Conservation (phyloP, 345 rosid species). For the Atalantia buxifolia region DNA sequence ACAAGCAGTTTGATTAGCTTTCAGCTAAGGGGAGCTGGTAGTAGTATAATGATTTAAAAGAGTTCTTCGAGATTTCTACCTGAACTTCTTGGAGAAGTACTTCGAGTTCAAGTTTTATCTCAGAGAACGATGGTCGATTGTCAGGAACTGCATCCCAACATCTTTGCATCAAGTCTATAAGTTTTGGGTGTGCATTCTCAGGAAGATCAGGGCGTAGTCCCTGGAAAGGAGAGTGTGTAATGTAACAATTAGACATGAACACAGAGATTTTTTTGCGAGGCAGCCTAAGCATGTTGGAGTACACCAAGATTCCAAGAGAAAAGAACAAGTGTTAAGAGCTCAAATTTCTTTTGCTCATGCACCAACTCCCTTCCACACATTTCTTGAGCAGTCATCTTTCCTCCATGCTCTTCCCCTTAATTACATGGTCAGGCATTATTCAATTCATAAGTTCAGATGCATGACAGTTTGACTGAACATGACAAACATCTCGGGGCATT, state of each 20-base stretch:
- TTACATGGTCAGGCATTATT: background rate
- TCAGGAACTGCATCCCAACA: slow-evolving; percentile 65
- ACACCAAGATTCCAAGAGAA: background rate
- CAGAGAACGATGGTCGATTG: slow-evolving; percentile 54
- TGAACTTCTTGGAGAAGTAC: slow-evolving; percentile 38
- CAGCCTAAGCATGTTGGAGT: background rate
- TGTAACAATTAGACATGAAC: background rate
- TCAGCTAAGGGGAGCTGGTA: background rate
- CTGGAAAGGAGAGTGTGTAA: slow-evolving; percentile 27
- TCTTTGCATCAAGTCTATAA: slow-evolving; percentile 56
- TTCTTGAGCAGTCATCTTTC: background rate
- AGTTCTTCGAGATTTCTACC: slow-evolving; percentile 26
- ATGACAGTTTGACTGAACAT: background rate
- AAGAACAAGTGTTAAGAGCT: background rate
- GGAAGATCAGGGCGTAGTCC: slow-evolving; percentile 72
- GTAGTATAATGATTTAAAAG: background rate
- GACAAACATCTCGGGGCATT: background rate
- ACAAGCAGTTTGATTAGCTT: slow-evolving; percentile 2
- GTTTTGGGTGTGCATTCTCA: slow-evolving; percentile 43
- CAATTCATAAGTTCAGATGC: background rate
- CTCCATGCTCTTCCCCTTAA: background rate
- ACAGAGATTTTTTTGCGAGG: background rate
- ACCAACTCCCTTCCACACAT: background rate
- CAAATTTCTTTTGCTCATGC: background rate
- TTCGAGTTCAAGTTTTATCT: slow-evolving; percentile 53